phyloP scores from a whole-genome alignment of 1,284 basidiomycete species.

The Ceraceosorus guamensis region DNA sequence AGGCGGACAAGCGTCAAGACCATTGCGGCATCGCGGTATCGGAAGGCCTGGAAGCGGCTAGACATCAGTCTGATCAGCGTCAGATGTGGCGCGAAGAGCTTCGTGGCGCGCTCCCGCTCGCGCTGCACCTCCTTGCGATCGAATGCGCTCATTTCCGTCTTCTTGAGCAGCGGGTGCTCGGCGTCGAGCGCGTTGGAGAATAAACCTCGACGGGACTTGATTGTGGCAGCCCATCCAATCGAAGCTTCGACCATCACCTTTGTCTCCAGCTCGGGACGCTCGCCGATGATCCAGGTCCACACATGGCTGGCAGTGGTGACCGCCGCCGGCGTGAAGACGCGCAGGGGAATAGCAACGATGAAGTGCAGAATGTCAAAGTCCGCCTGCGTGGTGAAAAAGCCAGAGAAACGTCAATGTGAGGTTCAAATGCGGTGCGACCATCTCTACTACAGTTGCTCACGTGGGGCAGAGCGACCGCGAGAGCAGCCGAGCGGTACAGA shows the following conservation, averaged over 20 bases:
- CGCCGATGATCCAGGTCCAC: constrained; percentile 93
- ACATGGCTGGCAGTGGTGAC: constrained; percentile 82
- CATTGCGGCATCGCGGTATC: constrained; percentile 75
- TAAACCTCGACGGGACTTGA: constrained; percentile 60
- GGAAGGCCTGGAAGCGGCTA: constrained; percentile 84
- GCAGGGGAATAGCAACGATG: constrained; percentile 80
- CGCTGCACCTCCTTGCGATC: constrained; percentile 77
- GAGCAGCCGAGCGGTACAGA: constrained; percentile 73
- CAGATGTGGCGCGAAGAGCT: constrained; percentile 65
- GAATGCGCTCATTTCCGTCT: constrained; percentile 82
- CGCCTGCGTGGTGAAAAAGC: not conserved
- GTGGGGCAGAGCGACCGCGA: constrained; percentile 29
- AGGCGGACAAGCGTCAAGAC: constrained; percentile 78
- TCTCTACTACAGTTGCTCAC: constrained; percentile 58
- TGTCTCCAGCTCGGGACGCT: constrained; percentile 68
- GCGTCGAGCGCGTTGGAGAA: constrained; percentile 54
- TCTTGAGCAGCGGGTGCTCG: constrained; percentile 75
- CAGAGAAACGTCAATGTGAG: too few relatives aligned
- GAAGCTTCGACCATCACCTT: constrained; percentile 77
- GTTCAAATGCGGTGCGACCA: too few relatives aligned
- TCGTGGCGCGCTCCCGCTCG: constrained; percentile 63
- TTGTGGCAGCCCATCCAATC: constrained; percentile 74
- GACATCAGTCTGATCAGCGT: constrained; percentile 82
- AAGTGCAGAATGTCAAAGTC: constrained; percentile 67
- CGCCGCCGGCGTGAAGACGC: constrained; percentile 76